Percentiles rank a stretch among this genome's conserved stretches.
These are phyloP conservation scores for Pseudisothecium myosuroides DNA, from an alignment of 225 moss, liverwort and hornwort species.

Conservation along the genomic window DNA sequence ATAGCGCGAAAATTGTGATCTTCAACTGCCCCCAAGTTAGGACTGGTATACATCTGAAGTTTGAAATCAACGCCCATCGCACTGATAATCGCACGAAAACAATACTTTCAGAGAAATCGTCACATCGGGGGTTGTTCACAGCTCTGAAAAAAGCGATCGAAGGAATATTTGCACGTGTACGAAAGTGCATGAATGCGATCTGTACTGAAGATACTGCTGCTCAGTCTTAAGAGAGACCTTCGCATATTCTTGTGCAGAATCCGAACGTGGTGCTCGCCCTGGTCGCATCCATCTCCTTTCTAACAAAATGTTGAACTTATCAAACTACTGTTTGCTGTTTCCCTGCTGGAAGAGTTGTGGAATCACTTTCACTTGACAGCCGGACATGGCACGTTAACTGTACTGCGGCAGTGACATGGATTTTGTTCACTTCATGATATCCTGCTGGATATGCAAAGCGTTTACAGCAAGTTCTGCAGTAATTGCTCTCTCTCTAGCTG, in stretches of 20 bases:
- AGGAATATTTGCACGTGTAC: neutral
- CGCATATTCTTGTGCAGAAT: neutral
- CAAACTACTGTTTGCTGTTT: neutral
- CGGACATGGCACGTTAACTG: neutral
- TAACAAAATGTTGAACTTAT: neutral
- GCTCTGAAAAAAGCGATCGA: neutral
- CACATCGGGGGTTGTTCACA: neutral
- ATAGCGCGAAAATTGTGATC: too few relatives aligned
- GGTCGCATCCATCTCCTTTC: neutral
- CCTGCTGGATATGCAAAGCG: neutral
- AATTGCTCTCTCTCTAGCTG: neutral
- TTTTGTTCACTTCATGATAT: neutral
- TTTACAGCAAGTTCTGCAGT: neutral
- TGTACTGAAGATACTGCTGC: neutral
- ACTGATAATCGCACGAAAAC: neutral
- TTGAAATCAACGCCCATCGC: neutral
- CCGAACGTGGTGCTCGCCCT: neutral
- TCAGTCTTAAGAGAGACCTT: neutral
- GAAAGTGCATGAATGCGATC: neutral
- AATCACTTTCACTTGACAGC: neutral
- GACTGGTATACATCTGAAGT: too few relatives aligned
- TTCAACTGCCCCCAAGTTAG: neutral
- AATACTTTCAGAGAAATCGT: neutral
- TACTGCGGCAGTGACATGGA: neutral
- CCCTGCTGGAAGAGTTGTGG: too few relatives aligned